Base-by-base conservation (phyloP, 371 early-diverging fungal genomes). In the Zancudomyces culisetae region DNA sequence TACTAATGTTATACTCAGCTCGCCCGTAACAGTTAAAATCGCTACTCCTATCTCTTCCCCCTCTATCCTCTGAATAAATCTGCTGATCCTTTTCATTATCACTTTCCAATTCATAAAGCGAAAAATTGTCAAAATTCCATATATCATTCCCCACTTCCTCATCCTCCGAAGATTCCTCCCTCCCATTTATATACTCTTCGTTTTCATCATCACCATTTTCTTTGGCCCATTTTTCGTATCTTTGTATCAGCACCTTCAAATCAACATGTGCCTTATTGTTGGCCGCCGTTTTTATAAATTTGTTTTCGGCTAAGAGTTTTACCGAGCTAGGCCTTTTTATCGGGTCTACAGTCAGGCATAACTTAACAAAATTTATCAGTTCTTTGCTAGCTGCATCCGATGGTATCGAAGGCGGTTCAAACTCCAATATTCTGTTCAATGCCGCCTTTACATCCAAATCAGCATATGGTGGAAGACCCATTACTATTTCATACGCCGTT, bases 401-500 rank as follows among this genome's bases (percentile, higher is more conserved):
- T 55, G 60, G 41, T 35, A 72, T 55, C 40, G 46, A 53, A 46
- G 70, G 66, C 20, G 71, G 70, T 4, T 58, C 60, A 39, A 60
- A 60, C 40, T 65, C 57, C 6, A 92, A 90, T 50, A 95, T 91
- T 50, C 88, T 63, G 42, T 86, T 81, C 40, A 95, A 75, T 0
- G 94, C 94, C 41, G 81, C 73, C 74, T 88, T 81, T 3, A 92
- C 92, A 57, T 92, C 91, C 39, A 83, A 78, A 45, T 94, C 81
- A 1, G 92, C 85, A 51, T 87, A 79, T 0, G 98, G 98, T 3
- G 96, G 98, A 47, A 83, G 86, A 6, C 95, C 95, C 8, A 83
- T 87, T 6, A 88, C 86, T 60, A 97, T 82, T 61, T 97, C 98
- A 55, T 89, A 91, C 13, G 91, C 83, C 2, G 98, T 95, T 53